These are phyloP conservation scores for Fusarium mexicanum DNA, from an alignment of 2,329 filamentous ascomycete genomes.

Conservation along the genomic window DNA sequence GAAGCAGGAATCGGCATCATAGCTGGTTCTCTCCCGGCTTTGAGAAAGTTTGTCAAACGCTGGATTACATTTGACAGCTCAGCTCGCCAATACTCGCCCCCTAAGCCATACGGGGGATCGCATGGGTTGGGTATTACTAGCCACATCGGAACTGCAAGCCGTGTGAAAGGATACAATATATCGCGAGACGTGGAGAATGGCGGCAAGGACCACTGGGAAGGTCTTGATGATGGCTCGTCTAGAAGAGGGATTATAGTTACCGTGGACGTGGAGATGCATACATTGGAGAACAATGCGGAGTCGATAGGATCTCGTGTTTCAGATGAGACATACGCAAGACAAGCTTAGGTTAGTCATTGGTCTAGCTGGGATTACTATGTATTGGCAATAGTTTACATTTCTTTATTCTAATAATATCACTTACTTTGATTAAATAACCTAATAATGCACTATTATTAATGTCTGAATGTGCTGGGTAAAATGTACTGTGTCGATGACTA, in stretches of 20 bases:
- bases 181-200: not conserved
- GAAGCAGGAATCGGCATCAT: slow-evolving; percentile 9
- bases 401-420: not conserved
- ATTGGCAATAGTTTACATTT: no score
- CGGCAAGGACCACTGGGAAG: slow-evolving; percentile 5
- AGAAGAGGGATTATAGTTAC: slow-evolving; percentile 19
- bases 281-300: not conserved
- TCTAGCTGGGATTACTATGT: not conserved
- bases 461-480: no score
- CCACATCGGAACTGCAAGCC: not conserved
- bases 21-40: slow-evolving; percentile 1
- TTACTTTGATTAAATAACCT: rapidly evolving
- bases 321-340: not conserved
- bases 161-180: not conserved
- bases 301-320: not conserved
- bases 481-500: not conserved
- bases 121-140: not conserved
- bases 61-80: slow-evolving; percentile 13
- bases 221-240: slow-evolving; percentile 14
- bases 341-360: not conserved
- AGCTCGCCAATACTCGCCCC: not conserved
- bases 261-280: slow-evolving; percentile 27
- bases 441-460: not conserved
- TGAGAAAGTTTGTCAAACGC: slow-evolving; percentile 1
- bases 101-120: not conserved